Evolutionary conservation across 306 rosid species (phyloP), one percentile per base, ranked within the genome.

Genomic region (Oemleria cerasiformis): DNA sequence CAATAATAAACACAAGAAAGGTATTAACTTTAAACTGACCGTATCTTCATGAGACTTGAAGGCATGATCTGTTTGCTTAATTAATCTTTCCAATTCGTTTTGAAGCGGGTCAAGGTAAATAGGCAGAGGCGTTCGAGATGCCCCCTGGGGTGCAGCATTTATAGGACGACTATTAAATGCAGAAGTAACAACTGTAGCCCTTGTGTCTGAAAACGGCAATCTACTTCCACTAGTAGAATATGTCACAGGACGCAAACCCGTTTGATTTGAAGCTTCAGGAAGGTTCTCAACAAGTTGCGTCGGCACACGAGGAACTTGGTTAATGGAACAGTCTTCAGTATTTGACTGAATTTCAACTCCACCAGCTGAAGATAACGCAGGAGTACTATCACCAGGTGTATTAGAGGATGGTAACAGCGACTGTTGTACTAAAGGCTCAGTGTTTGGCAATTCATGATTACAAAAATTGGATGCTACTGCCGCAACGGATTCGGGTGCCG

Each of bases 41-140:
- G 2, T 48, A 54, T 84, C 85, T 74, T 81, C 88, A 73, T 60
- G 68, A 19, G 12, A 43, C 74, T 79, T 88, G 5, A 51, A 39
- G 40, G 54, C 65, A 60, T 83, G 65, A 12, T 82, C 86, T 30
- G 55, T 51, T 75, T 83, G 83, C 72, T 63, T 83, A 9, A 34
- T 72, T 63, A 90, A 50, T 74, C 80, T 87, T 67, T 86, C 94
- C 77, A 84, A 65, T 83, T 89, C 96, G 64, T 30, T 71, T 63
- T 80, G 78, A 57, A 94, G 87, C 8, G 95, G 95, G 75, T 94
- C 97, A 67, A 2, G 30, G 54, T 39, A 43, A 50, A 60, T 44
- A 54, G 64, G 71, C 7, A 63, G 73, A 55, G 77, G 50, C 64
- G 49, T 60, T 77, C 59, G 72, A 25, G 80, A 80, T 42, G 71